Base-by-base conservation (phyloP, 1,139 yeast genomes). In the Debaryomyces udenii region DNA sequence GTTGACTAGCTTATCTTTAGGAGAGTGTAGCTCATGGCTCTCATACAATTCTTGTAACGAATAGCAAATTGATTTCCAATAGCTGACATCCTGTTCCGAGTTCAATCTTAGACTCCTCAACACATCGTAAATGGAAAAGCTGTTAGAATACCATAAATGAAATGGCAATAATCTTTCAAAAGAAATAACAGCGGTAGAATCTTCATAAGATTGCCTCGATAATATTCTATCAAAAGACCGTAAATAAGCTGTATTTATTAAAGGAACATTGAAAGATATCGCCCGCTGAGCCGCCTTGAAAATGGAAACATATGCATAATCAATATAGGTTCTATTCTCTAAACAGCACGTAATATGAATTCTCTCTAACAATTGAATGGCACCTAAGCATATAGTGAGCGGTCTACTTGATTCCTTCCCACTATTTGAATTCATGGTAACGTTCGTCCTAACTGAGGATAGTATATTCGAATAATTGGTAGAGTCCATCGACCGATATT, bases 361-460 rank as follows among this genome's bases (percentile, higher is more conserved):
- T 36, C 45, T 47, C 40, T 59, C 57, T 10, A 66, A 44, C 6
- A 65, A 39, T 38, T 59, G 59, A n/a, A 66, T 70, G 0, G 85
- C 77, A 1, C 86, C 87, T 16, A 74, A 54, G 44, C 78, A 67
- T 13, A 79, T 66, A 45, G 68, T 68, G 5, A 72, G n/a, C n/a
- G 35, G 16, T 10, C 33, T 27, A 15, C 27, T 20, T 31, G 39
- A 6, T 20, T 37, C 39, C 10, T 24, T 37, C 10, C 24, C 23
- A 13, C 49, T 43, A 22, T 39, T 42, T 13, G 55, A 43, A 24
- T 41, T 39, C 22, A 43, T 44, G 6, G 53, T 34, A 9, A 26
- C 30, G 16, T 34, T 34, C 3, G 37, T 23, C 6, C 30, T 27
- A 41, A 9, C 39, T 35, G 17, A 46, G 41, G 51, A 38, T 3